phyloP scores from a whole-genome alignment of 176 grass and related monocot species.

The Sorghum bicolor region Sorghum_bicolor_NCBIv3 NC_012870.2:5998001-5998500 shows the following conservation, averaged over 20 bases:
- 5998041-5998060: constrained; percentile 57
- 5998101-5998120: constrained; percentile 56
- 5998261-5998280: not conserved
- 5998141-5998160: not conserved
- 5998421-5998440: not conserved
- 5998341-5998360: not conserved
- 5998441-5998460: not conserved
- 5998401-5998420: not conserved
- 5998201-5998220: not conserved
- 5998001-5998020: constrained; percentile 69
- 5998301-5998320: not conserved
- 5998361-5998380: not conserved
- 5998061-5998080: constrained; percentile 73
- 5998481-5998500: constrained; percentile 46
- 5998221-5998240: not conserved
- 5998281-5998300: not conserved
- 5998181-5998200: not conserved
- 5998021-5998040: constrained; percentile 38
- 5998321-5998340: not conserved
- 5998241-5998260: not conserved
- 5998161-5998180: not conserved
- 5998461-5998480: not conserved
- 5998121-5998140: not conserved
- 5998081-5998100: constrained; percentile 90
- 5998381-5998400: not conserved